These are phyloP conservation scores for Carex parvula DNA, from an alignment of 176 grass and related monocot species.

Conservation along the genomic window DNA sequence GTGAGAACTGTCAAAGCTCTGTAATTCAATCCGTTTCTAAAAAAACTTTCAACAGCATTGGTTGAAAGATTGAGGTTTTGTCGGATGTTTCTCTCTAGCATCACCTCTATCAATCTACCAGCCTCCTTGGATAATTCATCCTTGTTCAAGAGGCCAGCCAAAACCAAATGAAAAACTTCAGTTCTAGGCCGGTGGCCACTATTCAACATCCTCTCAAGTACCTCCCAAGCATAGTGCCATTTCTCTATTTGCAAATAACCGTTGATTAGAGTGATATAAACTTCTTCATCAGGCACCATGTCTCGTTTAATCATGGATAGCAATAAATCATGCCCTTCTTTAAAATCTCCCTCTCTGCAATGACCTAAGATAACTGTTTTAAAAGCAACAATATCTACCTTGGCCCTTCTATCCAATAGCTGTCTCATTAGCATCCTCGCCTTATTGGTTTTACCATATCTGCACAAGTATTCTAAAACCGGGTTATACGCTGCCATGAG, in stretches of 20 bases:
- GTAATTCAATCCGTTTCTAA: conserved; percentile 39
- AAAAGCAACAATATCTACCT: conserved; percentile 57
- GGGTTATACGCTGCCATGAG: conserved; percentile 74
- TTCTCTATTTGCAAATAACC: conserved; percentile 59
- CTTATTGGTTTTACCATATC: conserved; percentile 62
- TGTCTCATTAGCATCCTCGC: conserved; percentile 61
- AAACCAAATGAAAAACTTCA: conserved; percentile 60
- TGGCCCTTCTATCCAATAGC: conserved; percentile 53
- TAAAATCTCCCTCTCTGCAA: conserved; percentile 55
- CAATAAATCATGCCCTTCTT: conserved; percentile 59
- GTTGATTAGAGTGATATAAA: conserved; percentile 47
- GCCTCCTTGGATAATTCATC: conserved; percentile 52
- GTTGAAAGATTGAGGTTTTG: conserved; percentile 72
- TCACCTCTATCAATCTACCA: conserved; percentile 52
- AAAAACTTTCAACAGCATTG: conserved; percentile 39
- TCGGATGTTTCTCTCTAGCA: conserved; percentile 72
- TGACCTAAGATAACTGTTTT: conserved; percentile 81
- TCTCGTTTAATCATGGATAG: conserved; percentile 78
- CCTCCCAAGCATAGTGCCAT: conserved; percentile 55
- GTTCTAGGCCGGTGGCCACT: conserved; percentile 68
- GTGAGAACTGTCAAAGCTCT: conserved; percentile 47
- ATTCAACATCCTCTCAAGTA: conserved; percentile 70
- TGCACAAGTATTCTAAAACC: conserved; percentile 56
- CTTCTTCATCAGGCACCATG: conserved; percentile 61
- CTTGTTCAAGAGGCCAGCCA: conserved; percentile 64